Conservation (phyloP, 2,329 filamentous ascomycete species). For the Lasiodiplodia theobromae region DNA sequence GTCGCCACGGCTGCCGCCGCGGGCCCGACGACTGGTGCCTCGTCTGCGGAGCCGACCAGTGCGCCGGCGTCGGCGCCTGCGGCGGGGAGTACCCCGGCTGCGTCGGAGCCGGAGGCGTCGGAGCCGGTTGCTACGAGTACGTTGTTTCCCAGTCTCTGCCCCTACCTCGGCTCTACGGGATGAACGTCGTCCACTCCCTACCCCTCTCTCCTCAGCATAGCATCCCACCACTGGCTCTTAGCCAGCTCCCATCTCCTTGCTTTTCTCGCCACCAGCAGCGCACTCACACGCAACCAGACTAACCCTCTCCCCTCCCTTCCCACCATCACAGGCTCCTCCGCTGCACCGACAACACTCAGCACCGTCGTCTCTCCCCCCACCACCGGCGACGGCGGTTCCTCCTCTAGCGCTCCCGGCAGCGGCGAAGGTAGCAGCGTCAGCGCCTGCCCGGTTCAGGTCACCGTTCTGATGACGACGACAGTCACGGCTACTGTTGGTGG, state of each 20-base stretch:
- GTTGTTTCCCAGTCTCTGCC: conserved; percentile 6
- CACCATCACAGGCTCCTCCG: neutral
- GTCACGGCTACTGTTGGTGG: neutral
- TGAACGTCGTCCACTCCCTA: too few species aligned
- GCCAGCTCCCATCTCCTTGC: neutral
- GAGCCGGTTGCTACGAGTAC: neutral
- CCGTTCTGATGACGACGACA: conserved; percentile 21
- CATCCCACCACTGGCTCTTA: too few species aligned
- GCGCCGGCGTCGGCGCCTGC: conserved; percentile 7
- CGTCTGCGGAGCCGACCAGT: neutral
- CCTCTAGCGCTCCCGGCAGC: neutral
- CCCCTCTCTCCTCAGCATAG: too few species aligned
- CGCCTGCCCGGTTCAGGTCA: conserved; percentile 6
- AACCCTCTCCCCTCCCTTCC: neutral
- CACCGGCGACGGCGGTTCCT: neutral
- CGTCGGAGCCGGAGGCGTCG: neutral
- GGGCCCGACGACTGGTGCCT: neutral
- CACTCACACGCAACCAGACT: neutral
- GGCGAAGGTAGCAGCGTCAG: neutral
- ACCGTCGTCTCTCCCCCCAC: conserved; percentile 3
- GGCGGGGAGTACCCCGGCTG: neutral
- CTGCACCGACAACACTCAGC: neutral
- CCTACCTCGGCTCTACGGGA: neutral
- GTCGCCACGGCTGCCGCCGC: conserved; percentile 23
- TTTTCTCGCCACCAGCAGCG: too few species aligned